These are phyloP conservation scores for Taphrina pruni DNA, from an alignment of 1,139 yeast species.

Conservation along the genomic window DNA sequence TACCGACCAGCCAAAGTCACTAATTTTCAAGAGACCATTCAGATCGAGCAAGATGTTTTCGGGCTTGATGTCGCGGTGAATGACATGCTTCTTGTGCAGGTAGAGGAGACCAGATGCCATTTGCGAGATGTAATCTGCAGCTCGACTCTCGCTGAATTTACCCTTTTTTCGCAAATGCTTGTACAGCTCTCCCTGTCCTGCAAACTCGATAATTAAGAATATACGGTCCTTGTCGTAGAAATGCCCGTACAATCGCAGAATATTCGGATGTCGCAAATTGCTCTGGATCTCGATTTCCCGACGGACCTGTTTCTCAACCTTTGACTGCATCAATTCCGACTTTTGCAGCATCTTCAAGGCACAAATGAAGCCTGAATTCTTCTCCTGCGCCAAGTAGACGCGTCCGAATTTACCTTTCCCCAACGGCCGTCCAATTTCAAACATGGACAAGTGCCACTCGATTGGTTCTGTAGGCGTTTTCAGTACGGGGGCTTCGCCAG, in stretches of 20 bases:
- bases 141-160: slow-evolving; percentile 71
- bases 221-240: slow-evolving; percentile 81
- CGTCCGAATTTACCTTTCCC: slow-evolving; percentile 95
- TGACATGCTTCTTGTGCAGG: slow-evolving; percentile 76
- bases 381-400: slow-evolving; percentile 87
- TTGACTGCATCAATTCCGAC: slow-evolving; percentile 71
- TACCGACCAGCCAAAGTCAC: slow-evolving; percentile 98
- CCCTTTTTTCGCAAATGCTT: slow-evolving; percentile 68
- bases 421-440: slow-evolving; percentile 83
- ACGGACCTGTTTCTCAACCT: slow-evolving; percentile 84
- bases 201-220: slow-evolving; percentile 81
- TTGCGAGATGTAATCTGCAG: slow-evolving; percentile 80
- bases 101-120: slow-evolving; percentile 79
- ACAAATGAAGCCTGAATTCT: slow-evolving; percentile 74
- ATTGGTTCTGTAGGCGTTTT: slow-evolving; percentile 44
- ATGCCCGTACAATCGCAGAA: slow-evolving; percentile 81
- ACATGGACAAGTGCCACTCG: slow-evolving; percentile 61
- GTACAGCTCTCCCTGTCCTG: slow-evolving; percentile 86
- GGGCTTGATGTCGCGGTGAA: slow-evolving; percentile 92
- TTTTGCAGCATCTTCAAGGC: slow-evolving; percentile 93
- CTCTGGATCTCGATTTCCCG: slow-evolving; percentile 93
- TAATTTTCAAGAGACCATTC: slow-evolving; percentile 74
- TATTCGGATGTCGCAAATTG: slow-evolving; percentile 71
- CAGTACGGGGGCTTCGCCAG: slow-evolving; percentile 12
- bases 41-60: slow-evolving; percentile 81